phyloP scores from a whole-genome alignment of 805 yeast genomes.

The Blastobotrys terrestris region DNA sequence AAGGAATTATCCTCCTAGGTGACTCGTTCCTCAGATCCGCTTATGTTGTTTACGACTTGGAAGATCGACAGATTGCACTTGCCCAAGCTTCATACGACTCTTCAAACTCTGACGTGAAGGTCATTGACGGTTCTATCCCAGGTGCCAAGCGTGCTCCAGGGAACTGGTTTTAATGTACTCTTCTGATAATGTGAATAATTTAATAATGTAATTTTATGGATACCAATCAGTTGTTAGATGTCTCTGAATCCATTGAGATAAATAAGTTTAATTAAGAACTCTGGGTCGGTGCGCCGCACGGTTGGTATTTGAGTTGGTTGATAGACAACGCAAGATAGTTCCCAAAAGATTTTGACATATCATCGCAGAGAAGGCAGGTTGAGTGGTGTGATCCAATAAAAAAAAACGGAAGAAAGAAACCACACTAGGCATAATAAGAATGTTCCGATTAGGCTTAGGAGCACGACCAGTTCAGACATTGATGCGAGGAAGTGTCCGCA shows the following conservation, averaged over 20 bases:
- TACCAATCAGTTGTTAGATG: no score
- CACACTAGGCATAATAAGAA: background rate
- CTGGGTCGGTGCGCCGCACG: no score
- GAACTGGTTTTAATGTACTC: background rate
- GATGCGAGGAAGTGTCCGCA: background rate
- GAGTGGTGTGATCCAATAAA: background rate
- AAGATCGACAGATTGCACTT: constrained; percentile 45
- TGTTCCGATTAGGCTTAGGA: background rate
- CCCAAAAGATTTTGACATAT: background rate
- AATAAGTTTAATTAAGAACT: no score
- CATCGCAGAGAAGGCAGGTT: background rate
- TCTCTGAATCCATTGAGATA: no score
- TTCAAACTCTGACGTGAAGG: constrained; percentile 13
- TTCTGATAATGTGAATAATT: no score
- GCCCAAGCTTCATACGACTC: constrained; percentile 40
- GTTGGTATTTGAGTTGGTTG: no score
- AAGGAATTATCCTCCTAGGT: constrained; percentile 37
- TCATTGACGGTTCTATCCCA: constrained; percentile 10
- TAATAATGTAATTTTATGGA: no score
- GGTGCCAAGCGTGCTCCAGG: constrained; percentile 10
- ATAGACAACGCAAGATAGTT: background rate
- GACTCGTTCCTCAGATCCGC: constrained; percentile 57
- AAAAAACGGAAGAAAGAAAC: background rate
- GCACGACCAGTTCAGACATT: background rate
- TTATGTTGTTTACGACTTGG: constrained; percentile 61